These are phyloP conservation scores for Cyclotella kingstonii DNA, from an alignment of 108 stramenopile species.

Conservation along the genomic window DNA sequence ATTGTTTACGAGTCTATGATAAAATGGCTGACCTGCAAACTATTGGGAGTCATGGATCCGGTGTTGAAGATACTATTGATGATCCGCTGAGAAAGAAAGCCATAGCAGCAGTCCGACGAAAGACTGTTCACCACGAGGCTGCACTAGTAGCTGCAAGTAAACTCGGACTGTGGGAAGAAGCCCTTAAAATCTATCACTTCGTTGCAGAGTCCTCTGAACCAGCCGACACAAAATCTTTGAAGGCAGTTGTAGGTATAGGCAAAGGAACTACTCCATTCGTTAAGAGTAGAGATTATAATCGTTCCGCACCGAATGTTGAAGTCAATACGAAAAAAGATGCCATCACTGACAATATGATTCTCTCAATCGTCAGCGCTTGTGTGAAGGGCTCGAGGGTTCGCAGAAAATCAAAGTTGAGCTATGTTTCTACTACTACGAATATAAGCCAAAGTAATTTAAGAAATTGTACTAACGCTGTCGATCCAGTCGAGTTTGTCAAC, in stretches of 20 bases:
- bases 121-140: constrained; percentile 69
- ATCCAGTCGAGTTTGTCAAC: too few species aligned
- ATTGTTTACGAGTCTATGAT: constrained; percentile 70
- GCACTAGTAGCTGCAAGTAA: constrained; percentile 77
- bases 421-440: background rate
- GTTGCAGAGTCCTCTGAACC: constrained; percentile 28
- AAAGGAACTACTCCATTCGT: constrained; percentile 7
- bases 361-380: constrained; percentile 53
- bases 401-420: constrained; percentile 3
- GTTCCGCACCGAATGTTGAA: background rate
- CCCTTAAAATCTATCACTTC: constrained; percentile 57
- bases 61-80: background rate
- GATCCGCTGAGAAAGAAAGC: background rate
- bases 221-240: background rate
- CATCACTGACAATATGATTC: constrained; percentile 74
- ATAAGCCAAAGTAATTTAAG: background rate
- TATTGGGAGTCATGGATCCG: background rate
- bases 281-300: background rate
- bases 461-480: too few species aligned
- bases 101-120: constrained; percentile 46
- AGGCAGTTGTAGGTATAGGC: constrained; percentile 5
- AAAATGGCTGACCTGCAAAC: constrained; percentile 58
- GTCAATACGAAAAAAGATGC: constrained; percentile 1
- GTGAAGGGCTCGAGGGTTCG: constrained; percentile 49
- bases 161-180: constrained; percentile 70